Evolutionary conservation across 352 stramenopile species (phyloP).

Genomic region (Pythium aphanidermatum): DNA sequence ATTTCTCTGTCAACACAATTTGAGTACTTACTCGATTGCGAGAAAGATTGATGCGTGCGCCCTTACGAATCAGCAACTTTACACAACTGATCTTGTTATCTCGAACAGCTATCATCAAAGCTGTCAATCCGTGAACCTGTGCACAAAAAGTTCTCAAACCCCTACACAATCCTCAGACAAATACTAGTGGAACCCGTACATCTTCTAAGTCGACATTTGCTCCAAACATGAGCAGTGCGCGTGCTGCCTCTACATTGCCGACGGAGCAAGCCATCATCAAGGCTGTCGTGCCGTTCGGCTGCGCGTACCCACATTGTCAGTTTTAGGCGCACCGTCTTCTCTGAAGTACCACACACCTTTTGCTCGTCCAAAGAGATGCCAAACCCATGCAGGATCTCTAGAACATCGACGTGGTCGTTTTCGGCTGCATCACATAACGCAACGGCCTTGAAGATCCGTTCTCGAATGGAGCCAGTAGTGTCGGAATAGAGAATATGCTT

Average conservation of each 20-base stretch:
- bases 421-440: conserved; percentile 77
- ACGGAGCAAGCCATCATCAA: conserved; percentile 84
- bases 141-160: background rate
- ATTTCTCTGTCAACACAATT: no score
- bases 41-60: conserved; percentile 75
- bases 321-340: background rate
- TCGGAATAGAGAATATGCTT: conserved; percentile 69
- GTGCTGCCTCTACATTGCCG: conserved; percentile 78
- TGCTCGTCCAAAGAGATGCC: conserved; percentile 78
- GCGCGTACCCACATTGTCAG: conserved; percentile 4
- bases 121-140: conserved; percentile 77
- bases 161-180: no score
- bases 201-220: conserved; percentile 81
- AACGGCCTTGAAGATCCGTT: conserved; percentile 72
- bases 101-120: conserved; percentile 73
- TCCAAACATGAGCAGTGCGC: conserved; percentile 80
- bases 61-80: conserved; percentile 72
- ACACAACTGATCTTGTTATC: conserved; percentile 61
- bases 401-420: conserved; percentile 74
- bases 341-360: conserved; percentile 37
- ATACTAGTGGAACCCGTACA: no score
- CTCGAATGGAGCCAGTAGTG: conserved; percentile 44
- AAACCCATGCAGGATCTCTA: conserved; percentile 75
- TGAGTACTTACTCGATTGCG: conserved; percentile 69
- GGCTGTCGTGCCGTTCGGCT: conserved; percentile 74